phyloP scores from a whole-genome alignment of 2,329 filamentous ascomycete species.

The Fusarium haematococcum region DNA sequence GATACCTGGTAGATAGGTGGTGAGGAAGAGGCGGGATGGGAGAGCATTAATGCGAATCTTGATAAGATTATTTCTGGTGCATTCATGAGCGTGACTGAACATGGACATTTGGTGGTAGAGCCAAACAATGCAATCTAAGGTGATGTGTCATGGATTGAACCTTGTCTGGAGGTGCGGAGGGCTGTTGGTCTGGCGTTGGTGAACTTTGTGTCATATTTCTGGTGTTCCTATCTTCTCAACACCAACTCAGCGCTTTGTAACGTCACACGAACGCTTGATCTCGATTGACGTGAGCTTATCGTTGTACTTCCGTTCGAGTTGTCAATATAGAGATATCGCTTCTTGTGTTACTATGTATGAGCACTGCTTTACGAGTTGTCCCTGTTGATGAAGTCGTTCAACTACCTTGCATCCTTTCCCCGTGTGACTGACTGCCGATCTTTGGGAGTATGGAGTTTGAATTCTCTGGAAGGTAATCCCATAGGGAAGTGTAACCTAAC shows the following conservation, averaged over 20 bases:
- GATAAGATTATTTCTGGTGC: background rate
- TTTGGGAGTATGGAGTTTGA: no score
- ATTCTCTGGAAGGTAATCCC: no score
- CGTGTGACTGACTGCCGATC: no score
- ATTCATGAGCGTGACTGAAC: background rate
- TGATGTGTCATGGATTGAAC: background rate
- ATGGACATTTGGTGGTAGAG: background rate
- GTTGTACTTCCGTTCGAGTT: no score
- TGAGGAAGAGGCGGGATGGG: constrained; percentile 11
- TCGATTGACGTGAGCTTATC: background rate
- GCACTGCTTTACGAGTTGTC: background rate
- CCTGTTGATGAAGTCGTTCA: background rate
- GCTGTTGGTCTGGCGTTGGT: background rate
- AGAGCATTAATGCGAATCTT: constrained; percentile 36
- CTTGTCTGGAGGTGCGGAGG: background rate
- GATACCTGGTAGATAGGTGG: constrained; percentile 31
- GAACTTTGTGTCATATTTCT: background rate
- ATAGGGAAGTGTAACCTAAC: no score
- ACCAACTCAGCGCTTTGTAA: background rate
- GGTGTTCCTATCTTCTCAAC: background rate
- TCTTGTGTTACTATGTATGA: no score
- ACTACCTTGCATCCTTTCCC: background rate
- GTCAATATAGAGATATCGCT: no score
- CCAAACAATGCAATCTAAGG: background rate
- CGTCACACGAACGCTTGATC: background rate